Conservation (phyloP, 176 grass and related monocot species). For the barley (Hordeum vulgare) region MorexV3_pseudomolecules_assembly NC_058522.1:1934921-1935420, state of each 20-base stretch:
- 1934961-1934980: too few relatives aligned
- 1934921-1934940: too few relatives aligned
- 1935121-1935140: background rate
- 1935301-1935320: too few relatives aligned
- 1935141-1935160: slow-evolving; percentile 3
- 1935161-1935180: background rate
- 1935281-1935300: too few relatives aligned
- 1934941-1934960: too few relatives aligned
- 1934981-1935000: background rate
- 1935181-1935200: background rate
- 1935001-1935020: background rate
- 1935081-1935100: background rate
- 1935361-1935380: too few relatives aligned
- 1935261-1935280: background rate
- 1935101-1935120: background rate
- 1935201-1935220: background rate
- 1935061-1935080: background rate
- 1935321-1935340: too few relatives aligned
- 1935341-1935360: too few relatives aligned
- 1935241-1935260: slow-evolving; percentile 5
- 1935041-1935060: background rate
- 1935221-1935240: background rate
- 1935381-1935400: too few relatives aligned
- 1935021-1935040: background rate
- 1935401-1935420: too few relatives aligned